Evolutionary conservation across 768 basidiomycete genomes (phyloP).

Genomic region (Leccinellum albellum): DNA sequence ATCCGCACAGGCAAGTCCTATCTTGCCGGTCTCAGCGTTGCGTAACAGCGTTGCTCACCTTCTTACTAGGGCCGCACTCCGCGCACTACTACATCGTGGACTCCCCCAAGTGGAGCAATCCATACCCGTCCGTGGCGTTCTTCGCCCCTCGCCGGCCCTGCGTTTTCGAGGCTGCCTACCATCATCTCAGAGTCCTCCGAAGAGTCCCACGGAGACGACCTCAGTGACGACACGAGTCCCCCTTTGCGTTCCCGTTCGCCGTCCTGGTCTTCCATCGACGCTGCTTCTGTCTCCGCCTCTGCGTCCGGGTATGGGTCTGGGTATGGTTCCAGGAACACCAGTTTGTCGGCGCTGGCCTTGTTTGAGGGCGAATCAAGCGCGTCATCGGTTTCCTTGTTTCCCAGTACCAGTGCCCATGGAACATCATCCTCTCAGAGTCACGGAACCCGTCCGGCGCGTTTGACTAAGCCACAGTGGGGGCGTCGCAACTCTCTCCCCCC

Average conservation of each 20-base stretch:
- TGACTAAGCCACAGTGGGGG: slow-evolving; percentile 9
- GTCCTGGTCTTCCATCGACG: slow-evolving; percentile 13
- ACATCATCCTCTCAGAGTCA: slow-evolving; percentile 22
- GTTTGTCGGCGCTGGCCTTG: slow-evolving; percentile 3
- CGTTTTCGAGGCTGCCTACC: slow-evolving; percentile 24
- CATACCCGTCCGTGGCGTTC: slow-evolving; percentile 29
- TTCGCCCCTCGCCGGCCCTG: slow-evolving; percentile 27
- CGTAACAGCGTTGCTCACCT: neutral
- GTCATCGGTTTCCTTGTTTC: slow-evolving; percentile 20
- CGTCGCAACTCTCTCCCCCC: slow-evolving; percentile 4
- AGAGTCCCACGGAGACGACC: slow-evolving; percentile 13
- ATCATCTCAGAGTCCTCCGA: slow-evolving; percentile 21
- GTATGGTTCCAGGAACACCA: slow-evolving; percentile 14
- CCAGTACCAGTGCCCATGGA: slow-evolving; percentile 7
- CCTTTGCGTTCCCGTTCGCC: slow-evolving; percentile 2
- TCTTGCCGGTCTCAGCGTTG: neutral
- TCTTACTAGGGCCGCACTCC: slow-evolving; percentile 14
- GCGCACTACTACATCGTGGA: slow-evolving; percentile 9
- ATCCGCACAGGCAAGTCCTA: slow-evolving; percentile 14
- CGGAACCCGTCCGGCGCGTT: slow-evolving; percentile 4
- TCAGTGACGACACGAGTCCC: neutral
- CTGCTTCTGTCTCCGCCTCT: slow-evolving; percentile 6
- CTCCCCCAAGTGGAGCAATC: slow-evolving; percentile 3
- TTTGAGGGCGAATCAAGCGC: slow-evolving; percentile 18
- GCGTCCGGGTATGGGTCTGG: slow-evolving; percentile 5